phyloP scores from a whole-genome alignment of 2,329 filamentous ascomycete genomes.

The Diaporthe citriasiana region DNA sequence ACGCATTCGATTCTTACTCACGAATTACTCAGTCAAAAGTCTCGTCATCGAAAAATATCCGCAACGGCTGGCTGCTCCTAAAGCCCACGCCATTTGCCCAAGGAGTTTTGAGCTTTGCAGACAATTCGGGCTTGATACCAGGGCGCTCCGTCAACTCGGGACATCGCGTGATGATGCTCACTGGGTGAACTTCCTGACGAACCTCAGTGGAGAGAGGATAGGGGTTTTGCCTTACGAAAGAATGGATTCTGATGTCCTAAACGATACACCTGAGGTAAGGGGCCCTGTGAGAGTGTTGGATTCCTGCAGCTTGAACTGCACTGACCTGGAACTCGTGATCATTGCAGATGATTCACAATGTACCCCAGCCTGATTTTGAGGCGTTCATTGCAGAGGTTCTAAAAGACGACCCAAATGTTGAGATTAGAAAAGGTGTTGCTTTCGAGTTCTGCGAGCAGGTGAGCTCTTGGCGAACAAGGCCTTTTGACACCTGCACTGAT shows the following conservation, averaged over 20 bases:
- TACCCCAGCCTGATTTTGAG: constrained; percentile 58
- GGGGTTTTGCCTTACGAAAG: constrained; percentile 54
- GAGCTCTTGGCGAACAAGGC: constrained; percentile 3
- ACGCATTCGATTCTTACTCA: neutral
- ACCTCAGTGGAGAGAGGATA: constrained; percentile 53
- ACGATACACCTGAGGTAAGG: constrained; percentile 52
- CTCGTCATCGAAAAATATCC: constrained; percentile 52
- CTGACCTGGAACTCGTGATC: neutral
- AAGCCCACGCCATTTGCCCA: constrained; percentile 50
- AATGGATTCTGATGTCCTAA: constrained; percentile 51
- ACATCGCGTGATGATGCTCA: constrained; percentile 52
- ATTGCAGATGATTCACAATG: constrained; percentile 58
- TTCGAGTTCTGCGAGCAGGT: constrained; percentile 54
- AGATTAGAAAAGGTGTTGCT: constrained; percentile 50
- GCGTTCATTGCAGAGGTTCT: constrained; percentile 50
- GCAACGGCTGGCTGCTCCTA: constrained; percentile 50
- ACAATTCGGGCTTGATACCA: constrained; percentile 49
- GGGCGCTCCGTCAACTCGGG: constrained; percentile 49
- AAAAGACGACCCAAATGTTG: constrained; percentile 46
- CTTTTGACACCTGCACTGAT: too few relatives aligned
- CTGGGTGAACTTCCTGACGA: constrained; percentile 58
- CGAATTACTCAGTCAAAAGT: constrained; percentile 44
- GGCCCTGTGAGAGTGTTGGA: too few relatives aligned
- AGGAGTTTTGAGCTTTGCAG: constrained; percentile 50
- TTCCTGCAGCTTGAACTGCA: neutral